Conservation (phyloP, 192 early-diverging fungal species). For the Neocallimastix lanati region DNA sequence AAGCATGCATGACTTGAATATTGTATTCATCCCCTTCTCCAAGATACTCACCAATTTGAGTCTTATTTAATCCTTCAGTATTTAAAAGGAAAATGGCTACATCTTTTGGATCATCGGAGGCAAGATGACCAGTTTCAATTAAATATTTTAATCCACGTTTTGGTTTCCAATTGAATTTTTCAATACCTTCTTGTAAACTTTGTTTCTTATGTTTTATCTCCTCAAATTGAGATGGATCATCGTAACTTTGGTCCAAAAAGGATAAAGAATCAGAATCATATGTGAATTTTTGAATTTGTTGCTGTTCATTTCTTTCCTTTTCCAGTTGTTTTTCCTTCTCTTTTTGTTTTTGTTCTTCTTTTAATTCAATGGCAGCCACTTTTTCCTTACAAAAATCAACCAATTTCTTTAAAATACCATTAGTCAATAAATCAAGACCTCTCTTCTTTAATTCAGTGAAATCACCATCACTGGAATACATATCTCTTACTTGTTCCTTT, state of each 20-base stretch:
- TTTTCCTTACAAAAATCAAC: constrained; percentile 18
- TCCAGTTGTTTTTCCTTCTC: constrained; percentile 2
- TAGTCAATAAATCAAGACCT: constrained; percentile 27
- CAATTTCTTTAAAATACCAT: constrained; percentile 24
- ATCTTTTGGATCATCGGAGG: constrained; percentile 40
- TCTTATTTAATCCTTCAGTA: constrained; percentile 70
- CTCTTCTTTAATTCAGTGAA: constrained; percentile 22
- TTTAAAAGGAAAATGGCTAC: constrained; percentile 55
- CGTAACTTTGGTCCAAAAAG: constrained; percentile 13
- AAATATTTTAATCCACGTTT: constrained; percentile 68
- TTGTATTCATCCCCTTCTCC: constrained; percentile 84
- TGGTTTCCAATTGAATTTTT: constrained; percentile 72
- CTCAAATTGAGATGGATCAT: constrained; percentile 75
- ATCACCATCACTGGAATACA: constrained; percentile 30
- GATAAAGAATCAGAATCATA: background rate
- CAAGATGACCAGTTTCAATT: constrained; percentile 43
- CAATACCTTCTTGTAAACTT: constrained; percentile 53
- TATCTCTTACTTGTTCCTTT: constrained; percentile 30
- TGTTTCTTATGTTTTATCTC: constrained; percentile 72
- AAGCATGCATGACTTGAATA: constrained; percentile 91
- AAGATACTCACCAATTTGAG: constrained; percentile 77
- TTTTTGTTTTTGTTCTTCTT: constrained; percentile 2
- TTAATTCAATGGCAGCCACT: background rate
- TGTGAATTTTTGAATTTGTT: too few relatives aligned
- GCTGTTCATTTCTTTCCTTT: constrained; percentile 4